Percentiles rank a stretch among this genome's conserved stretches.
phyloP scores from a whole-genome alignment of 108 stramenopile species.

The Skeletonema grethae region DNA sequence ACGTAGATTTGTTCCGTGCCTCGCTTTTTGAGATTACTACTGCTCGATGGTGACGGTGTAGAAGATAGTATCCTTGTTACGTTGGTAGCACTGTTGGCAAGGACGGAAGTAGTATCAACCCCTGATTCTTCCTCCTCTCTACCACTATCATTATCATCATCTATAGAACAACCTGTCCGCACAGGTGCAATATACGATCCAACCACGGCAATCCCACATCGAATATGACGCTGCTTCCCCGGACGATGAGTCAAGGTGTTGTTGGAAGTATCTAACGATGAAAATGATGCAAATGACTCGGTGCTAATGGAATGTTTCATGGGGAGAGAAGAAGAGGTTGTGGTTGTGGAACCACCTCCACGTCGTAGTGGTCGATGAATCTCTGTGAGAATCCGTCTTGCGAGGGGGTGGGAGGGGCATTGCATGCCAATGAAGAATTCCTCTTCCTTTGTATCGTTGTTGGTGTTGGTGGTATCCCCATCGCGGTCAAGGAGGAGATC shows the following conservation, averaged over 20 bases:
- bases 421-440: constrained; percentile 36
- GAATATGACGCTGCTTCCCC: constrained; percentile 10
- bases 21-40: background rate
- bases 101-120: background rate
- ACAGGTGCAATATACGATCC: background rate
- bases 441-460: background rate
- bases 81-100: background rate
- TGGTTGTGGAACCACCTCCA: background rate
- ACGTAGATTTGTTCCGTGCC: constrained; percentile 12
- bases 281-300: constrained; percentile 11
- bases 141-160: too few species aligned
- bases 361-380: constrained; percentile 11
- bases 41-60: background rate
- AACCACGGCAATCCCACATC: constrained; percentile 8
- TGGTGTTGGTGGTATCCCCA: background rate
- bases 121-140: background rate
- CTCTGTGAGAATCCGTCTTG: constrained; percentile 27
- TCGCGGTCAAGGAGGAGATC: background rate
- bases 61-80: background rate
- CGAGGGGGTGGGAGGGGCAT: constrained; percentile 41
- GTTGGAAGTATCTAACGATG: constrained; percentile 9
- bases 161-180: too few species aligned
- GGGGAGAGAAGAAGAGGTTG: background rate
- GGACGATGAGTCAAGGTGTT: too few species aligned
- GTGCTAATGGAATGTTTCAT: constrained; percentile 5